Base-by-base conservation (phyloP, 305 asterid genomes). In the Fraxinus paxiana region DNA sequence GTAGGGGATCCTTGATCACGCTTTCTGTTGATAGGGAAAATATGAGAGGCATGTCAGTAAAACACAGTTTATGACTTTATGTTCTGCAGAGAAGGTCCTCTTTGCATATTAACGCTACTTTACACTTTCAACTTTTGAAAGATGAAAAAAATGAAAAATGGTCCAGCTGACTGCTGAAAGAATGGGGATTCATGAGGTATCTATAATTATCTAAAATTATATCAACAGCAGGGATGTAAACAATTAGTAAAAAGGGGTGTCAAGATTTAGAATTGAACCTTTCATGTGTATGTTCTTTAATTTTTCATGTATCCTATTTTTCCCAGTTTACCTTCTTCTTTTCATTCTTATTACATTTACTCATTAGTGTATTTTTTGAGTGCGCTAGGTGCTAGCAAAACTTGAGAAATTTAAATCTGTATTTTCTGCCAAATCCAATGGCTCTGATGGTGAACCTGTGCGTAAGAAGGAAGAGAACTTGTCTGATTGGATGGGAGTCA, bases 401-500 rank as follows among this genome's bases (percentile, higher is more conserved):
- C 91, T 96, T 73, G 92, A 94, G 84, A 92, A 85, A 86, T 92
- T 96, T 80, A 92, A 92, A 85, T 87, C 92, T 24, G 81, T 78
- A 22, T 78, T 92, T 79, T 86, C 90, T 80, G 80, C 92, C 83
- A 89, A 90, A 82, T 80, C 88, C 71, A 81, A 78, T 69, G 89
- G 76, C 70, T 79, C 91, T 67, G 84, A 67, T 74, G 83, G 78
- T 85, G 92, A 82, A 81, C 76, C 74, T 71, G 83, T 80, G 20
- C 90, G 84, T 71, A 87, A 67, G 80, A 86, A 90, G 86, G 90
- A 87, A 75, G 97, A 86, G 77, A 93, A 90, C 80, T 63, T 80
- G 77, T 84, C 92, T 63, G 90, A 87, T 78, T 94, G 98, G 99
- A 89, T 87, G 90, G 88, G 86, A 43, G 88, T 75, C 75, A 82